A percentile compares a stretch with the other conserved stretches of the same genome.
Evolutionary conservation across 2,329 filamentous ascomycete genomes (phyloP).

Genomic region (Juglanconis sp.): DNA sequence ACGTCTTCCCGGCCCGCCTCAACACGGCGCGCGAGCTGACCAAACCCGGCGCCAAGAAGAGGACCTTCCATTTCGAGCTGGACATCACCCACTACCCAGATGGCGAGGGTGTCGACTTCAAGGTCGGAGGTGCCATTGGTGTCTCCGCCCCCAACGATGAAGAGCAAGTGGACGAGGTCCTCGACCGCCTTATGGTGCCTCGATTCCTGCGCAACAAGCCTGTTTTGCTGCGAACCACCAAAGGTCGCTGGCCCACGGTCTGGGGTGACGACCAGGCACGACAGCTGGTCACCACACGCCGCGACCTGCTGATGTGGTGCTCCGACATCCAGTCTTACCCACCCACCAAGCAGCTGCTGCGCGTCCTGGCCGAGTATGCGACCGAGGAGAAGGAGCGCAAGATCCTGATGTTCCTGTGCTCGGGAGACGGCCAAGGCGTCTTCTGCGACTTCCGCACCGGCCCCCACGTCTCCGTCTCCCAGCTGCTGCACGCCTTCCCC

Average conservation of each 20-base stretch:
- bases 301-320: constrained; percentile 94
- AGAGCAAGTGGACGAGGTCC: constrained; percentile 73
- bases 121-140: constrained; percentile 92
- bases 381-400: constrained; percentile 79
- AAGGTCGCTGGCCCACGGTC: constrained; percentile 92
- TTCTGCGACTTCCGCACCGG: constrained; percentile 95
- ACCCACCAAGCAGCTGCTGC: constrained; percentile 82
- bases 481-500: constrained; percentile 88
- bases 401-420: constrained; percentile 80
- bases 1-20: constrained; percentile 86
- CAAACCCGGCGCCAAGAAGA: constrained; percentile 84
- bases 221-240: constrained; percentile 72
- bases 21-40: constrained; percentile 85
- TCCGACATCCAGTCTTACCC: constrained; percentile 90
- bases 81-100: constrained; percentile 90
- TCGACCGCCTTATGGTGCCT: constrained; percentile 78
- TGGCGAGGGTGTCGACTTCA: constrained; percentile 84
- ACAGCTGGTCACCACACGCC: constrained; percentile 82
- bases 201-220: constrained; percentile 81
- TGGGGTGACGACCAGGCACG: constrained; percentile 89
- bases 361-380: constrained; percentile 82
- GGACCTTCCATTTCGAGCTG: constrained; percentile 95
- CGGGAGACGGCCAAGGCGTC: constrained; percentile 82
- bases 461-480: constrained; percentile 78
- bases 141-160: constrained; percentile 84